Base-by-base conservation (phyloP, 805 yeast genomes). In the Lipomyces starkeyi region DNA sequence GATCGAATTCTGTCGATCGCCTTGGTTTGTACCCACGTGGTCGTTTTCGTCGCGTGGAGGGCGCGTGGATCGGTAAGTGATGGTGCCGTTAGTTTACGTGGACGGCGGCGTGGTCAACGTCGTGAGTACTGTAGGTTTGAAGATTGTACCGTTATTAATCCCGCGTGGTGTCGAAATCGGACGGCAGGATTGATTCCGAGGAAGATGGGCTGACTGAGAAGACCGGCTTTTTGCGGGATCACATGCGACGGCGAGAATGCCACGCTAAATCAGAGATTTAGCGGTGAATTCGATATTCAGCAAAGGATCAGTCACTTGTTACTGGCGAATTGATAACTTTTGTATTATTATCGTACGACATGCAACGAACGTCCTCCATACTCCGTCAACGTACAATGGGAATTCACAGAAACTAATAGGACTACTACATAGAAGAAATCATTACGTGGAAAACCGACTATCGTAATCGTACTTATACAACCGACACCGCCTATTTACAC, bases 401-500 rank as follows among this genome's bases (percentile, higher is more conserved):
- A n/a, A n/a, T 17, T 43, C 22, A 17, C 3, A n/a, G n/a, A 13
- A 6, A 37, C 43, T 14, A 17, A 13, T 14, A 9, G 43, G 13
- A 13, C 17, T 37, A 11, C 13, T 37, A 37, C 17, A 37, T 37
- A 13, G 17, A 37, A 43, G n/a, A 43, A 43, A n/a, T n/a, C 49
- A n/a, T 43, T 6, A 43, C 8, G 9, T 17, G 22, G 5, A n/a
- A 1, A 35, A 43, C 20, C 20, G 22, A n/a, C 49, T 43, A 43
- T 43, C 49, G 49, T 43, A 43, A 43, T 43, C 49, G 22, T 43
- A 43, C 49, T 43, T 43, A 43, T 43, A 43, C 49, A 43, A 43
- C 49, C 49, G 5, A 37, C 22, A 43, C 49, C 49, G 9, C 49
- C 40, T 43, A 43, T 43, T 43, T 43, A 43, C 49, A 43, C 49